Percentiles rank a stretch among this genome's conserved stretches.
Evolutionary conservation across 139 green algal genomes (phyloP).

Genomic region (Mesostigma viride): DNA sequence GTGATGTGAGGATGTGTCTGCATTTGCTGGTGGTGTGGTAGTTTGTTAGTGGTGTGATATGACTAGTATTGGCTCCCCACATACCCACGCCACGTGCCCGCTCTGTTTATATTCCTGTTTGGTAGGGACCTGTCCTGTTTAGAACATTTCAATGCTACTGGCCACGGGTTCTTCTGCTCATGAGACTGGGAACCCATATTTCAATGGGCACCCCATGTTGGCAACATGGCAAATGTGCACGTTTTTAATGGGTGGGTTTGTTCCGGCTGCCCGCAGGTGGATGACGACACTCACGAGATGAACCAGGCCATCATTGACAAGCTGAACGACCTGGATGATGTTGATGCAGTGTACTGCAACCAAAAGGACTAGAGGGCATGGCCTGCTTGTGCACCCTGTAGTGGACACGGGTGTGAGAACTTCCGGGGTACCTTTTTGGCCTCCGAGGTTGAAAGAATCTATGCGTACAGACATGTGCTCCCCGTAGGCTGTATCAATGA

Average conservation of each 20-base stretch:
- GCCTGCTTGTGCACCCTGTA: too few species aligned
- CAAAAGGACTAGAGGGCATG: too few species aligned
- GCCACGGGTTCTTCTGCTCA: not conserved
- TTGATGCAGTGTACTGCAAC: constrained; percentile 71
- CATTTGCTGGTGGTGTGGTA: not conserved
- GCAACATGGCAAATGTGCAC: too few species aligned
- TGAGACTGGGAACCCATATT: too few species aligned
- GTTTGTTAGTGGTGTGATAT: not conserved
- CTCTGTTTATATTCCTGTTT: not conserved
- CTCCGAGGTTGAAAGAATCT: too few species aligned
- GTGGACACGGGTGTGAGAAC: too few species aligned
- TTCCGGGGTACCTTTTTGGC: too few species aligned
- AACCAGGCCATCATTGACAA: constrained; percentile 70
- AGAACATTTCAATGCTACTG: not conserved
- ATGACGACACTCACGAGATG: constrained; percentile 48
- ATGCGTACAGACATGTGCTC: too few species aligned
- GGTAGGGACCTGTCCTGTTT: not conserved
- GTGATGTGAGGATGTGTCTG: not conserved
- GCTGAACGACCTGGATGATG: constrained; percentile 81
- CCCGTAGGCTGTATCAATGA: too few species aligned
- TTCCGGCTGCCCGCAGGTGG: constrained; percentile 18
- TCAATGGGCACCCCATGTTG: too few species aligned
- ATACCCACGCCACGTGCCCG: not conserved
- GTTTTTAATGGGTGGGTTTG: too few species aligned
- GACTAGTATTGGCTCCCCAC: not conserved